phyloP scores from a whole-genome alignment of 164 flowering plant species.

The Vitis amurensis region DNA sequence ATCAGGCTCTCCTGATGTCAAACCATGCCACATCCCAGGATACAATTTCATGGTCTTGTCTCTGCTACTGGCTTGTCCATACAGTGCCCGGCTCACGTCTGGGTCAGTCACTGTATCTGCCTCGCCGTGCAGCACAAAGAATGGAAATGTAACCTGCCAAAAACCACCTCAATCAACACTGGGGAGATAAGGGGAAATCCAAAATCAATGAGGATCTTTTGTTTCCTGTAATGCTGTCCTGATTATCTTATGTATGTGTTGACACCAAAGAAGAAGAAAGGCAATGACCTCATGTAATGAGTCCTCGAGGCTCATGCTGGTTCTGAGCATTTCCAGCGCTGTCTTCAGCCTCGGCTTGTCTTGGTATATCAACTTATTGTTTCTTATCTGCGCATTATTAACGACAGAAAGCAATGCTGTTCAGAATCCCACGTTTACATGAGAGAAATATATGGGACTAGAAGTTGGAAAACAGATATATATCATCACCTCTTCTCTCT shows the following conservation, averaged over 20 bases:
- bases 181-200: not conserved
- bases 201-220: no score
- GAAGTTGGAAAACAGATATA: not conserved
- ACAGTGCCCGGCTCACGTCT: slow-evolving; percentile 79
- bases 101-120: slow-evolving; percentile 94
- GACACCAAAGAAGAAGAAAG: not conserved
- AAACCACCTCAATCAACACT: not conserved
- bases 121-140: slow-evolving; percentile 86
- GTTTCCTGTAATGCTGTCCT: no score
- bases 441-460: no score
- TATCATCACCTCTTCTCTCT: slow-evolving; percentile 74
- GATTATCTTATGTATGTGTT: no score
- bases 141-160: slow-evolving; percentile 75
- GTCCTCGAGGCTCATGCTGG: slow-evolving; percentile 82
- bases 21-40: slow-evolving; percentile 94
- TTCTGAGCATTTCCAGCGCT: slow-evolving; percentile 88
- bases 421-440: no score
- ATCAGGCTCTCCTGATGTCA: slow-evolving; percentile 90
- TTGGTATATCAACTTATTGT: slow-evolving; percentile 84
- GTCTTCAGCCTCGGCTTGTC: slow-evolving; percentile 95
- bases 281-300: slow-evolving; percentile 57
- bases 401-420: no score
- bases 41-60: slow-evolving; percentile 89
- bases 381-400: slow-evolving; percentile 50
- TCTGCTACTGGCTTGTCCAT: slow-evolving; percentile 65